Conservation (phyloP, 2,329 filamentous ascomycete species). For the Neospermospora avenae region DNA sequence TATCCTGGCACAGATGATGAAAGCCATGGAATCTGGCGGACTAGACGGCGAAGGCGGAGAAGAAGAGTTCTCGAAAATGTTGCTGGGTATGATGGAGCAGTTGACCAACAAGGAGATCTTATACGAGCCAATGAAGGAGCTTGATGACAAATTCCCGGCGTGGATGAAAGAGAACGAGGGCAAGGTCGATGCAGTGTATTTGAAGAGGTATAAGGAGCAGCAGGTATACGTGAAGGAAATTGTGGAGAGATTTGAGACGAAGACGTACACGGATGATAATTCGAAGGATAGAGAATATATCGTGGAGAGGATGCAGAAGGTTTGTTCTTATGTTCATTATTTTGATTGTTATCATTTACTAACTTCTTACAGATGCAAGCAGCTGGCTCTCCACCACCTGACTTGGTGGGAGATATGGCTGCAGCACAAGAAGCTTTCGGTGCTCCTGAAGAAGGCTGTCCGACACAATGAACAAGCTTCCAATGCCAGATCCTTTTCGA, state of each 20-base stretch:
- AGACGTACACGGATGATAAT: slow-evolving; percentile 78
- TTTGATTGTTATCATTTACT: slow-evolving; percentile 19
- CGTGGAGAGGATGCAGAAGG: slow-evolving; percentile 97
- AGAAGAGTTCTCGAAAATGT: slow-evolving; percentile 89
- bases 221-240: slow-evolving; percentile 79
- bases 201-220: slow-evolving; percentile 79
- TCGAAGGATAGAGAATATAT: slow-evolving; percentile 83
- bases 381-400: slow-evolving; percentile 82
- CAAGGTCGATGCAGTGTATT: slow-evolving; percentile 65
- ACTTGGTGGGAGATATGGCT: slow-evolving; percentile 86
- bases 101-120: slow-evolving; percentile 97
- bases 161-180: slow-evolving; percentile 80
- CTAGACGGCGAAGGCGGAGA: slow-evolving; percentile 59
- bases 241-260: slow-evolving; percentile 81
- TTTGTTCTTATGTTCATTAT: slow-evolving; percentile 41
- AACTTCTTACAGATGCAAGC: slow-evolving; percentile 79
- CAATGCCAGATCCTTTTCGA: slow-evolving; percentile 10
- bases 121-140: slow-evolving; percentile 98
- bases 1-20: slow-evolving; percentile 87
- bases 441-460: slow-evolving; percentile 59
- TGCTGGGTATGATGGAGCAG: slow-evolving; percentile 98
- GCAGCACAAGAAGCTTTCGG: slow-evolving; percentile 71
- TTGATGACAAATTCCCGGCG: slow-evolving; percentile 84
- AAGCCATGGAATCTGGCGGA: slow-evolving; percentile 72
- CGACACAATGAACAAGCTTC: slow-evolving; percentile 50